Evolutionary conservation across 176 grass and related monocot genomes (phyloP), one percentile per base, ranked within the genome.

Genomic region (Eragrostis curvula): DNA sequence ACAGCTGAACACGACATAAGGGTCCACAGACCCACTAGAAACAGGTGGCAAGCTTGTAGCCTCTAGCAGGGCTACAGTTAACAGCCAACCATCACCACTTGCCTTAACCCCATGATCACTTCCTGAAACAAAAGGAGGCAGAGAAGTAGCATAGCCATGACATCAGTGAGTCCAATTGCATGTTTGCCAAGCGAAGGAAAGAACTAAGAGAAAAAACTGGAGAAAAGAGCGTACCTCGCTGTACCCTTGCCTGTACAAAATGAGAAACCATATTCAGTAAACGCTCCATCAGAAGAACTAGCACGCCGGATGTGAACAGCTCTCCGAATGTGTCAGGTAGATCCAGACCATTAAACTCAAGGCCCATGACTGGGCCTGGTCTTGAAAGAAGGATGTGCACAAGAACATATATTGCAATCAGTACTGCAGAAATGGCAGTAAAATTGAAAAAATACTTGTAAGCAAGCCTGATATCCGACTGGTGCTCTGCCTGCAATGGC

Each of bases 1-100:
- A 74, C 92, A 98, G 78, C 79, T 93, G 57, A 98, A 89, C 47
- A 95, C 87, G 20, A 95, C 92, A 73, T 95, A 95, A 75, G 96
- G 96, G 85, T 95, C 86, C 68, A 93, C 75, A 8, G 84, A 91
- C 29, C 86, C 90, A 83, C 65, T 83, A 36, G 74, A 83, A 71
- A 92, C 70, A 21, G 86, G 83, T 12, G 92, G 96, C 62, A 98
- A 91, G 58, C 80, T 91, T 48, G 68, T 86, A 32, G 88, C 92
- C 63, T 98, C 88, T 57, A 95, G 70, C 30, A 98, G 88, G 87
- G 90, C 96, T 68, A 95, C 81, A 57, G 90, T 95, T 62, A 98
- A 74, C 18, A 93, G 83, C 96, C 96, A 98, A 29, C 90, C 96
- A 25, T 95, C 96, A 77, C 88, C 92, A 27, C 84, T 86, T 83